phyloP scores from a whole-genome alignment of 352 stramenopile species.

The Thalassiosira ordinaria region DNA sequence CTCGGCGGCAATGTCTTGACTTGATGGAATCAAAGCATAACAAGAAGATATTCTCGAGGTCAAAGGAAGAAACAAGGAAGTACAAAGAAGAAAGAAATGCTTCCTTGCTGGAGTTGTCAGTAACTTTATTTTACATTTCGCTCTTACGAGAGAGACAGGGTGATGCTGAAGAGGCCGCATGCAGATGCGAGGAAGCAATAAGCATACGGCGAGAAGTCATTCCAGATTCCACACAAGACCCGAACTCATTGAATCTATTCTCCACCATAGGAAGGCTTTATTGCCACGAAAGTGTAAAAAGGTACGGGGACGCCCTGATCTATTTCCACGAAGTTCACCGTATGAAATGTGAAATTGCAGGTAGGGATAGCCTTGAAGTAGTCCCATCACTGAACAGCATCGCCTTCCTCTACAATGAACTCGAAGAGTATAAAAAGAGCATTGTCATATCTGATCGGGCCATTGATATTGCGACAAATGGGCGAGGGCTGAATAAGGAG shows the following conservation, averaged over 20 bases:
- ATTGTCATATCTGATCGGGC: constrained; percentile 43
- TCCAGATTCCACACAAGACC: constrained; percentile 35
- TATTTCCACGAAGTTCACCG: constrained; percentile 58
- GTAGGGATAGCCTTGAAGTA: constrained; percentile 51
- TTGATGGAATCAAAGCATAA: constrained; percentile 46
- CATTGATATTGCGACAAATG: constrained; percentile 55
- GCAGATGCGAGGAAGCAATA: constrained; percentile 54
- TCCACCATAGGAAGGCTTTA: constrained; percentile 50
- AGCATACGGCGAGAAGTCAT: constrained; percentile 36
- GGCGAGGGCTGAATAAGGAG: constrained; percentile 52
- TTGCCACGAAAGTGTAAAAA: constrained; percentile 40
- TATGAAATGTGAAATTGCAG: constrained; percentile 45
- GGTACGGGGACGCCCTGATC: constrained; percentile 47
- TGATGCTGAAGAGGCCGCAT: constrained; percentile 37
- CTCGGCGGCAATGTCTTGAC: constrained; percentile 45
- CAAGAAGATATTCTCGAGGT: constrained; percentile 34
- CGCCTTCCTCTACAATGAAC: constrained; percentile 44
- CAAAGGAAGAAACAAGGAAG: constrained; percentile 38
- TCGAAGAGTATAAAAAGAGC: constrained; percentile 48
- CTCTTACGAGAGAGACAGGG: constrained; percentile 51
- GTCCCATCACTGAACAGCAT: constrained; percentile 59
- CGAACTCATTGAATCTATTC: constrained; percentile 48
- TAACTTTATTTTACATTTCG: constrained; percentile 50
- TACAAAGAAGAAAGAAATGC: constrained; percentile 49
- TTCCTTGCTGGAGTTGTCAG: constrained; percentile 43